Evolutionary conservation across 225 moss, liverwort and hornwort genomes (phyloP).

Genomic region (Antitrichia curtipendula): DNA sequence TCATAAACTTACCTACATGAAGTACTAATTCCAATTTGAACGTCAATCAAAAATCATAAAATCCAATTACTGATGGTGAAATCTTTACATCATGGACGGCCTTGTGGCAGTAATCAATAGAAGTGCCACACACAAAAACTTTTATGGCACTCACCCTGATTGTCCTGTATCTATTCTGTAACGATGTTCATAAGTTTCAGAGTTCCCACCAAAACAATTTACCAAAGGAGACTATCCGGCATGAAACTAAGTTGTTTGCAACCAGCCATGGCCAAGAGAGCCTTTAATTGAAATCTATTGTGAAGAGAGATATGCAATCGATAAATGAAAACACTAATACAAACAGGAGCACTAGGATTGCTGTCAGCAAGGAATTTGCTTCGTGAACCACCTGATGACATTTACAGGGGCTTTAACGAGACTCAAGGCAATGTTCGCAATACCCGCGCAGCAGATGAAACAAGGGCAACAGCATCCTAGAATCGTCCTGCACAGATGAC

Average conservation of each 20-base stretch:
- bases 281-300: neutral
- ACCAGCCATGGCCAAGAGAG: neutral
- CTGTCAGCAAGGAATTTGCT: constrained; percentile 26
- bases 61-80: neutral
- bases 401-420: constrained; percentile 27
- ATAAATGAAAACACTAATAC: neutral
- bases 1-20: neutral
- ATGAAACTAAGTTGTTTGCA: neutral
- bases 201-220: neutral
- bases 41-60: neutral
- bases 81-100: neutral
- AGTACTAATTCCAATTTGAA: neutral
- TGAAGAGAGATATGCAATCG: neutral
- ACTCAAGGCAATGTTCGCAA: constrained; percentile 20
- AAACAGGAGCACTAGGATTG: neutral
- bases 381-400: constrained; percentile 32
- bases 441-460: constrained; percentile 29
- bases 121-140: neutral
- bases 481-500: constrained; percentile 7
- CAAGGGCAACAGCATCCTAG: constrained; percentile 30
- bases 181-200: neutral
- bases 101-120: neutral
- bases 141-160: neutral
- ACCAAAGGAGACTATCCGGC: neutral
- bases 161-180: neutral